phyloP scores from a whole-genome alignment of 495 filamentous ascomycete genomes.

The Daldinia caldariorum region DNA sequence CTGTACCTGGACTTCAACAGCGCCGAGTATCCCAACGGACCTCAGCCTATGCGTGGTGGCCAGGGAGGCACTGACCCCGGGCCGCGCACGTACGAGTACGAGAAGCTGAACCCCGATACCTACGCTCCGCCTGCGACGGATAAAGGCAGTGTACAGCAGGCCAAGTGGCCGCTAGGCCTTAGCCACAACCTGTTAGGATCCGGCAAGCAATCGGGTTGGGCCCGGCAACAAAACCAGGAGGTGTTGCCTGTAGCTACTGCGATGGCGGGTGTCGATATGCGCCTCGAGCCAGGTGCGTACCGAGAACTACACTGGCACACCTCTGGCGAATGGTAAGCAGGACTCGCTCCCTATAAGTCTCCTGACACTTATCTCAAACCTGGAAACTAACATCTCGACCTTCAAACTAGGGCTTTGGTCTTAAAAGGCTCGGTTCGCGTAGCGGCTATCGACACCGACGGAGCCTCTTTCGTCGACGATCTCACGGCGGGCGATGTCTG shows the following conservation, averaged over 20 bases:
- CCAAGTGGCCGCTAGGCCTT: conserved; percentile 77
- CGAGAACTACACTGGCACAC: conserved; percentile 81
- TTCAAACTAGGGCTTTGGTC: conserved; percentile 56
- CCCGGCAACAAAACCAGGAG: conserved; percentile 70
- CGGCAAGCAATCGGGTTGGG: conserved; percentile 68
- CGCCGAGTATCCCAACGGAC: conserved; percentile 58
- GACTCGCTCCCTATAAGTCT: background rate
- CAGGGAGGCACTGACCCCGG: conserved; percentile 69
- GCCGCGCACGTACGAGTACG: conserved; percentile 69
- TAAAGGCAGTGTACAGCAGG: conserved; percentile 68
- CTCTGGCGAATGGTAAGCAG: conserved; percentile 67
- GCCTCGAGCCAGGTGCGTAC: conserved; percentile 71
- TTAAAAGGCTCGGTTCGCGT: conserved; percentile 72
- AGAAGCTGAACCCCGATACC: conserved; percentile 72
- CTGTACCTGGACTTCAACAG: conserved; percentile 70
- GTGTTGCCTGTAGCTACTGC: conserved; percentile 70
- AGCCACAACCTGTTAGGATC: conserved; percentile 70
- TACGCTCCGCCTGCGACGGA: conserved; percentile 75
- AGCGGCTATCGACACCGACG: conserved; percentile 69
- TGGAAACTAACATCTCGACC: conserved; percentile 16
- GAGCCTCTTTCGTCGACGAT: conserved; percentile 73
- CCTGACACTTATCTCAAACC: background rate
- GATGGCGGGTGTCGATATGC: conserved; percentile 85
- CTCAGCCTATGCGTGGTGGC: conserved; percentile 74
- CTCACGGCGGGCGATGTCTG: conserved; percentile 73